A percentile compares a stretch with the other conserved stretches of the same genome.
Conservation (phyloP, 805 yeast genomes). For the Kodamaea fukazawae region DNA sequence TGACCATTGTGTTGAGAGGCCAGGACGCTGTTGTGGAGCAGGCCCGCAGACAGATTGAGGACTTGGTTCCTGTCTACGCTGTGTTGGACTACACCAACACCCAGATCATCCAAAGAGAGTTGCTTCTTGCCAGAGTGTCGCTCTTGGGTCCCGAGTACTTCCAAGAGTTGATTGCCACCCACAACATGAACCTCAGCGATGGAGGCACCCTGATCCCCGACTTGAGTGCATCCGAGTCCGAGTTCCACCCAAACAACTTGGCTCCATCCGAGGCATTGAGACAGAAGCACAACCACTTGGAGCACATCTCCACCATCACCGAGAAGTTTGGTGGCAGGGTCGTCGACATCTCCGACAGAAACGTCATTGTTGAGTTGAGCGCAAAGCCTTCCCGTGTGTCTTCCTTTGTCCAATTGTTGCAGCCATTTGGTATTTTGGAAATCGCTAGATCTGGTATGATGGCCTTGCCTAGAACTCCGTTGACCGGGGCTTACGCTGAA, state of each 20-base stretch:
- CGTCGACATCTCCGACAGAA: constrained; percentile 88
- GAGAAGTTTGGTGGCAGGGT: constrained; percentile 89
- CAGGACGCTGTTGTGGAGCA: constrained; percentile 96
- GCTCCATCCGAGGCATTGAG: constrained; percentile 90
- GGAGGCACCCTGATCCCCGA: constrained; percentile 43
- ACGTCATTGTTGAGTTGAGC: constrained; percentile 88
- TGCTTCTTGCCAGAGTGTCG: constrained; percentile 87
- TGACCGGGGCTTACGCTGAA: constrained; percentile 49
- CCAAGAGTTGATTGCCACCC: constrained; percentile 89
- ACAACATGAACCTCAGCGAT: constrained; percentile 45
- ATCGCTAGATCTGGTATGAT: constrained; percentile 98
- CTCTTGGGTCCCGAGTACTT: constrained; percentile 97
- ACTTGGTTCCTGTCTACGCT: constrained; percentile 96
- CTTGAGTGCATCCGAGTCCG: constrained; percentile 42
- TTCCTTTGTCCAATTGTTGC: constrained; percentile 81
- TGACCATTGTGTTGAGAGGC: constrained; percentile 94
- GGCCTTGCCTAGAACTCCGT: constrained; percentile 96
- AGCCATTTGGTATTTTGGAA: constrained; percentile 95
- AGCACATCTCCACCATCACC: constrained; percentile 76
- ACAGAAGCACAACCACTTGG: constrained; percentile 87
- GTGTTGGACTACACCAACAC: constrained; percentile 91
- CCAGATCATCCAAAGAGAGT: constrained; percentile 86
- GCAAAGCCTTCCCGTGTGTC: constrained; percentile 92
- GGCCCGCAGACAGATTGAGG: constrained; percentile 97
- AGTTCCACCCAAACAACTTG: constrained; percentile 84